A percentile compares a stretch with the other conserved stretches of the same genome.
phyloP scores from a whole-genome alignment of 129 eudicot genomes.

The Pittosporum tobira region DNA sequence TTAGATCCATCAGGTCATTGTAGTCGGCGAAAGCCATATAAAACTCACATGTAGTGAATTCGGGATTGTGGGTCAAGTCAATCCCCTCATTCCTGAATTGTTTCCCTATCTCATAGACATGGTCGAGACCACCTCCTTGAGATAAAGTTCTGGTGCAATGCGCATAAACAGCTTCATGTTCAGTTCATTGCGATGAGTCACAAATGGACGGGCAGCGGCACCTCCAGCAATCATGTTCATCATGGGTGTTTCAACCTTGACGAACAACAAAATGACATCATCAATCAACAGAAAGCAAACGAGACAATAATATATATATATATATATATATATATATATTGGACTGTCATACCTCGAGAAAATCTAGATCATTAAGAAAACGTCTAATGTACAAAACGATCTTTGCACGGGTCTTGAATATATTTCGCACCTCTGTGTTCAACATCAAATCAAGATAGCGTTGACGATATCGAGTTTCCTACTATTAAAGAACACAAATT shows the following conservation, averaged over 20 bases:
- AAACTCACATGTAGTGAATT: slow-evolving; percentile 88
- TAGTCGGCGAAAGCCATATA: slow-evolving; percentile 93
- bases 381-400: slow-evolving; percentile 54
- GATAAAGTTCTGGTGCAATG: slow-evolving; percentile 91
- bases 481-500: slow-evolving; percentile 3
- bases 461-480: slow-evolving; percentile 98
- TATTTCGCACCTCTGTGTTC: slow-evolving; percentile 67
- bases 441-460: slow-evolving; percentile 82
- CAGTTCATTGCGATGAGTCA: slow-evolving; percentile 81
- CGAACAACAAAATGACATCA: not conserved
- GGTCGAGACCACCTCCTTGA: slow-evolving; percentile 90
- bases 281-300: not conserved
- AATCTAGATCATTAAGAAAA: slow-evolving; percentile 65
- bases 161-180: slow-evolving; percentile 88
- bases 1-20: slow-evolving; percentile 74
- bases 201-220: slow-evolving; percentile 96
- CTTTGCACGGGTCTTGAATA: slow-evolving; percentile 73
- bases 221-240: slow-evolving; percentile 99
- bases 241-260: slow-evolving; percentile 97
- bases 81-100: slow-evolving; percentile 92
- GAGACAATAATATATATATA: too few relatives aligned
- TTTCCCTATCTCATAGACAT: slow-evolving; percentile 90
- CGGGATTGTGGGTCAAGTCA: slow-evolving; percentile 90
- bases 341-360: slow-evolving; percentile 85
- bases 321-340: too few relatives aligned